Evolutionary conservation across 2,329 filamentous ascomycete species (phyloP), one percentile per base, ranked within the genome.

Genomic region (Aspergillus tubingensis): DNA sequence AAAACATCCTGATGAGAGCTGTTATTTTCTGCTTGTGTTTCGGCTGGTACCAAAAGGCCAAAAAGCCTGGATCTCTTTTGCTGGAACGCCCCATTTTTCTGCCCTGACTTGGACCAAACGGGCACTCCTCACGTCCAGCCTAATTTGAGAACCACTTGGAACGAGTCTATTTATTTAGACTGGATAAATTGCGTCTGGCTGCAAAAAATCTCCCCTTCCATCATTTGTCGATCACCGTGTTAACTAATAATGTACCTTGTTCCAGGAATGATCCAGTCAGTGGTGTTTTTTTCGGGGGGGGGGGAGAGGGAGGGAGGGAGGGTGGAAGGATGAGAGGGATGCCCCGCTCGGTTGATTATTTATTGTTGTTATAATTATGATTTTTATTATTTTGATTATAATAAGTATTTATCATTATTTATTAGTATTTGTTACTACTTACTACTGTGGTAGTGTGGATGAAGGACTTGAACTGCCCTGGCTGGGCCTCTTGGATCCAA

Each of bases 161-260:
- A 36, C 47, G 39, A 58, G 47, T 58, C 57, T 57, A 38, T 57
- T 61, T 54, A 32, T 57, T 61, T 53, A 56, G 52, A 57, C 48
- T 23, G 59, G 38, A 30, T 50, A 11, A 23, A 36, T 44, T 59
- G 47, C 30, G 54, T 48, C 50, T 54, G 39, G 27, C 23, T 52
- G 50, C 44, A n/a, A 58, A 36, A 48, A 60, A 48, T 43, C 54
- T 55, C 54, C 44, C 43, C 44, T 55, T 57, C 38, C 21, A 51
- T 62, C 56, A 61, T 65, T 67, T 60, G 61, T 60, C 57, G 62
- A 65, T 65, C 62, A 61, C 50, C 60, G 54, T 48, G 38, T 54
- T 56, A 5, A 13, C 30, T 36, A 36, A 36, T 57, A 57, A 63
- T 59, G 60, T 59, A 54, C 61, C 59, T 59, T 59, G 50, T 58